phyloP scores from a whole-genome alignment of 2,329 filamentous ascomycete genomes.

The Diaporthe aspalathi region DNA sequence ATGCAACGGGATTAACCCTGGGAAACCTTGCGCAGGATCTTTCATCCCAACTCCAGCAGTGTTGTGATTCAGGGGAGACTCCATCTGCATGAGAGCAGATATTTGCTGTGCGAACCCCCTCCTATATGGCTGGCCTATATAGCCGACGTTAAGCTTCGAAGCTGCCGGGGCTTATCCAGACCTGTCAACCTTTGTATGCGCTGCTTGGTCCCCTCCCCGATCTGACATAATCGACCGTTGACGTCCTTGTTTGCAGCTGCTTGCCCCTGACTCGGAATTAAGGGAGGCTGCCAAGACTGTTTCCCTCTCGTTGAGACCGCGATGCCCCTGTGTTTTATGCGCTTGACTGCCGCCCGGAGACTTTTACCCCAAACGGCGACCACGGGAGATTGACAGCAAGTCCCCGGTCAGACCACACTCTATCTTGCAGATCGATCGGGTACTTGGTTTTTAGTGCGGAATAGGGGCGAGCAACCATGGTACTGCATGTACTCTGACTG shows the following conservation, averaged over 20 bases:
- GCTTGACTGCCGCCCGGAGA: slow-evolving; percentile 9
- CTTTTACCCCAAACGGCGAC: slow-evolving; percentile 29
- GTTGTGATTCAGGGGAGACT: slow-evolving; percentile 28
- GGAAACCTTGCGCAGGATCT: background rate
- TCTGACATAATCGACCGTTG: slow-evolving; percentile 19
- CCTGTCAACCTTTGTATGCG: background rate
- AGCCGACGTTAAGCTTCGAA: slow-evolving; percentile 13
- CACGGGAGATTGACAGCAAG: slow-evolving; percentile 26
- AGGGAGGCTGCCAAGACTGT: slow-evolving; percentile 20
- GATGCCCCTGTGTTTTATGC: slow-evolving; percentile 21
- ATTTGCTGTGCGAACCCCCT: slow-evolving; percentile 10
- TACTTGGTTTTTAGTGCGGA: slow-evolving; percentile 3
- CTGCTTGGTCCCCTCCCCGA: background rate
- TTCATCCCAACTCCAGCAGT: slow-evolving; percentile 2
- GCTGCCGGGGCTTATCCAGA: slow-evolving; percentile 5
- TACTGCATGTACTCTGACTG: background rate
- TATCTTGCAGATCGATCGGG: slow-evolving; percentile 31
- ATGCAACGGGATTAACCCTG: slow-evolving; percentile 8
- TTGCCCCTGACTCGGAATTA: slow-evolving; percentile 28
- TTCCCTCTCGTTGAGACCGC: slow-evolving; percentile 23
- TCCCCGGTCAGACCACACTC: slow-evolving; percentile 16
- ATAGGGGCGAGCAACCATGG: background rate
- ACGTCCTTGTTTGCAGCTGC: background rate
- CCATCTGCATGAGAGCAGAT: slow-evolving; percentile 13
- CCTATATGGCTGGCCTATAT: slow-evolving; percentile 16